A percentile compares a stretch with the other conserved stretches of the same genome.
phyloP scores from a whole-genome alignment of 129 eudicot species.

The Lactuca sativa region DNA sequence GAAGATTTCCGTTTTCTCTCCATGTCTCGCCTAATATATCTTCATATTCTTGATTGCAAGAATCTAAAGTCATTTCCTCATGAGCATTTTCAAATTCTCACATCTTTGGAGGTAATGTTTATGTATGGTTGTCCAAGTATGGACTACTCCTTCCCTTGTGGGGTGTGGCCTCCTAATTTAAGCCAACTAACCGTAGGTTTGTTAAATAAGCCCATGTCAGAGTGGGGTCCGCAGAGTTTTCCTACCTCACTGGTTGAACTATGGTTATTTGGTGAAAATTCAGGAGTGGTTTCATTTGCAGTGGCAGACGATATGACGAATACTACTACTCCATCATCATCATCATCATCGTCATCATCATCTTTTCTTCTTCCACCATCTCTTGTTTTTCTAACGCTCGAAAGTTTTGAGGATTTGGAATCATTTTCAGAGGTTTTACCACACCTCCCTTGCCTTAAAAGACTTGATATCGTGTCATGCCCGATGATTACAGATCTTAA shows the following conservation, averaged over 20 bases:
- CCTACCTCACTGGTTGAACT: conserved; percentile 5
- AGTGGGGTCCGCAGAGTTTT: neutral
- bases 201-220: neutral
- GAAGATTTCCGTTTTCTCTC: neutral
- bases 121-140: neutral
- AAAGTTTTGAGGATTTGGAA: neutral
- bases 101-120: neutral
- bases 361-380: conserved; percentile 7
- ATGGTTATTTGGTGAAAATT: neutral
- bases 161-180: neutral
- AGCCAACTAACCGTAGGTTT: neutral
- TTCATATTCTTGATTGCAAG: neutral
- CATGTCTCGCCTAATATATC: neutral
- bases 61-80: neutral
- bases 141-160: neutral
- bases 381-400: neutral
- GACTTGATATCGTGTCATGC: neutral
- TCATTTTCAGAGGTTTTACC: neutral
- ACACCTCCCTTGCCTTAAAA: neutral
- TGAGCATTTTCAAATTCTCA: neutral
- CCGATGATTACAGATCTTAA: neutral
- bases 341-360: neutral
- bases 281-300: conserved; percentile 17
- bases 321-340: neutral
- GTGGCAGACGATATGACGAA: neutral